These are phyloP conservation scores for Salvia hispanica DNA, from an alignment of 257 asterid genomes.

Conservation along the genomic window DNA sequence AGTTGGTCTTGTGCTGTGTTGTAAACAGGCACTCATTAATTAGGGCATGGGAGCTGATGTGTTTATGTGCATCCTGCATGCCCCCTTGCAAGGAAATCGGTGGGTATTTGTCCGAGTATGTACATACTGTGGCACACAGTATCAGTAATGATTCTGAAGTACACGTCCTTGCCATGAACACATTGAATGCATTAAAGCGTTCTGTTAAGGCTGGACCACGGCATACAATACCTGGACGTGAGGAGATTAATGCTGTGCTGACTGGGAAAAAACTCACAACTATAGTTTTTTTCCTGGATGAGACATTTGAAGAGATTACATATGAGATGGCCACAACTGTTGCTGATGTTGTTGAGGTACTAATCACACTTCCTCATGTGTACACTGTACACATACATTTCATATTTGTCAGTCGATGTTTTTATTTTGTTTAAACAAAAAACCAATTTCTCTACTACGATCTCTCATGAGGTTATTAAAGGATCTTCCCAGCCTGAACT, in stretches of 20 bases:
- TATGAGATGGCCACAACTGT: constrained; percentile 97
- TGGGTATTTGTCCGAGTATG: constrained; percentile 80
- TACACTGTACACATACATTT: neutral
- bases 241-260: constrained; percentile 93
- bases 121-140: constrained; percentile 76
- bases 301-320: constrained; percentile 96
- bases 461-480: no score
- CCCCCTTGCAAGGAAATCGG: constrained; percentile 98
- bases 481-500: no score
- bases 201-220: constrained; percentile 97
- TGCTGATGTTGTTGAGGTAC: constrained; percentile 97
- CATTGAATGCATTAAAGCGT: constrained; percentile 83
- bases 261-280: constrained; percentile 95
- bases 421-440: no score
- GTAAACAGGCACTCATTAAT: constrained; percentile 60
- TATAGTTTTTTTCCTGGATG: constrained; percentile 94
- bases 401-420: no score
- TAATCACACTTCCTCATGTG: constrained; percentile 24
- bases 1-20: constrained; percentile 30
- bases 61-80: constrained; percentile 92
- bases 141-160: constrained; percentile 72
- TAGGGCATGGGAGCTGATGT: constrained; percentile 97
- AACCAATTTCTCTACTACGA: no score
- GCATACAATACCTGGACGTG: constrained; percentile 83
- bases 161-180: constrained; percentile 76